Base-by-base conservation (phyloP, 2,329 filamentous ascomycete species). In the Colletotrichum cordylinicola region DNA sequence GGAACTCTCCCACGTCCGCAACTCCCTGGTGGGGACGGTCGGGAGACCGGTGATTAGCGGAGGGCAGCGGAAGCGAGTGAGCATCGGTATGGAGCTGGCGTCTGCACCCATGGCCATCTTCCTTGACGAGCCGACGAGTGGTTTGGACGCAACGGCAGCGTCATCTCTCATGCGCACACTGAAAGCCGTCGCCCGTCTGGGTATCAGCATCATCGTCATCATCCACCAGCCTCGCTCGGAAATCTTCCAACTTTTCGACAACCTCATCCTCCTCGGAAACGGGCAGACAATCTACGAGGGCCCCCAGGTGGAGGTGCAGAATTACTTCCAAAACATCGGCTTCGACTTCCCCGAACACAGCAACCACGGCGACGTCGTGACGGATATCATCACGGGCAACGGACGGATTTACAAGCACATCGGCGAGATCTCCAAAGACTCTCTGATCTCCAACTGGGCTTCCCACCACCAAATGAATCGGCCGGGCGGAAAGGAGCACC, bases 351-450 rank as follows among this genome's bases (percentile, higher is more conserved):
- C 87, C 1, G 75, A 81, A 18, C 84, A 88, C 72, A 85, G 84
- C 60, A 93, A 93, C 77, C 87, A 86, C 8, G 91, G 89, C 10
- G 91, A 93, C 77, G 84, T 90, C 2, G 86, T 92, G 29, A 91
- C 91, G n/a, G 91, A 93, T 69, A 92, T 92, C 77, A 89, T 92
- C 78, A 90, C 90, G 0, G 90, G 90, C 4, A 89, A 91, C 77
- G 90, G 90, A 1, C 83, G 86, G 16, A 80, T 84, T 15, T 91
- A 91, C 81, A 89, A 90, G 77, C 78, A 75, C 5, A 80, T 79
- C 0, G 88, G 87, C 6, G 87, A 90, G 52, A 84, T 88, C 33
- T 86, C 85, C 39, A 88, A 88, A 35, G 84, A 88, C n/a, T 79
- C 84, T 10, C 83, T 91, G 31, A 90, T 91, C 31, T 82, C 86